Base-by-base conservation (phyloP, 2,329 filamentous ascomycete genomes). In the Chaetomium sp. region DNA sequence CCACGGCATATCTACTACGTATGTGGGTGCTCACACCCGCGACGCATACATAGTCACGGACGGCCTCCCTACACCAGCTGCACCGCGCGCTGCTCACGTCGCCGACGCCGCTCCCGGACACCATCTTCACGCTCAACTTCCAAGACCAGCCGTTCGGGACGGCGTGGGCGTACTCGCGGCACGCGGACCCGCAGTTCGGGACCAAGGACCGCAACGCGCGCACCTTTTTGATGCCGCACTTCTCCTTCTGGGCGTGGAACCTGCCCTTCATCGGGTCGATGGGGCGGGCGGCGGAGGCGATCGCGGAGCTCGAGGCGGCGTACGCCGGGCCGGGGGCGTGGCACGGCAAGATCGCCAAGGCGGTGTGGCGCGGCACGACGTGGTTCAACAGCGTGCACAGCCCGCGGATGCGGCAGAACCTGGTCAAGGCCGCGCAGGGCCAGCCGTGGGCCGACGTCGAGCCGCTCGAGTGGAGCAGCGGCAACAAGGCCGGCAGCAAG, bases 211-310 rank as follows among this genome's bases (percentile, higher is more conserved):
- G 68, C 16, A 55, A 70, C 60, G 63, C 67, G 9, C 78, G 79
- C 42, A 76, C 76, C 64, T 85, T 83, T 74, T 72, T 83, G 4
- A 82, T 85, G 75, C 83, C 83, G 63, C 85, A 83, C 75, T 87
- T 83, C 77, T 78, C 78, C 70, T 83, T 81, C 75, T 86, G 80
- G 80, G 78, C 80, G 6, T 85, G 83, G 83, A 75, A 80, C 25
- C 76, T 83, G 54, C 80, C 79, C 60, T 82, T 81, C 76, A 82
- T 81, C 72, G 78, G 77, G 6, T 80, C 80, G 7, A 70, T 83
- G 16, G 67, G 74, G 12, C 74, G 77, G 57, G 81, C 80, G 0
- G 71, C 79, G 0, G 38, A 53, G 0, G 75, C 75, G 58, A 81
- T 82, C 61, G 42, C 73, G 3, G 21, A 16, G 0, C 68, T 83